Evolutionary conservation across 2,329 filamentous ascomycete genomes (phyloP).

Genomic region (Xylaria sp.): DNA sequence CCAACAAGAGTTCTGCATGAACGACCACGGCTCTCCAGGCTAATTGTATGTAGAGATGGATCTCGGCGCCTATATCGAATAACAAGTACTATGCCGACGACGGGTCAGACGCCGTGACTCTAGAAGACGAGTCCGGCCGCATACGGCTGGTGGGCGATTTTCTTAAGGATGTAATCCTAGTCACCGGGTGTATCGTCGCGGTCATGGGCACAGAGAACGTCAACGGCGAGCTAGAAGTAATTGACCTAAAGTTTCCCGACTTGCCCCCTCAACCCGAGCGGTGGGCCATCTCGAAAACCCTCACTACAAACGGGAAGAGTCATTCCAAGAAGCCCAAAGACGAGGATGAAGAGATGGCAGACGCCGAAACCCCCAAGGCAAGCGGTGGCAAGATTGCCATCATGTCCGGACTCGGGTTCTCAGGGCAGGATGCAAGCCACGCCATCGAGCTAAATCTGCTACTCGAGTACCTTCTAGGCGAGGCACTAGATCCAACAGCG

Average conservation of each 20-base stretch:
- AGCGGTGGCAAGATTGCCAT: conserved; percentile 76
- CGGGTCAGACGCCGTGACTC: conserved; percentile 75
- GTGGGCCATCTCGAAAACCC: conserved; percentile 74
- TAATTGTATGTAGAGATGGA: conserved; percentile 75
- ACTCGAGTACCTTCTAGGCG: conserved; percentile 87
- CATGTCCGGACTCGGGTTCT: conserved; percentile 88
- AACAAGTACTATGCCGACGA: conserved; percentile 79
- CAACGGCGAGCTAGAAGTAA: conserved; percentile 90
- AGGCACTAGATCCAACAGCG: conserved; percentile 70
- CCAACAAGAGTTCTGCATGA: neutral
- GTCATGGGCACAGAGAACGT: conserved; percentile 93
- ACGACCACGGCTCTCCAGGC: neutral
- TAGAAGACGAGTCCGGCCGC: conserved; percentile 95
- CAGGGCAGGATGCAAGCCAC: conserved; percentile 76
- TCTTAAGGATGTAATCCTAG: conserved; percentile 76
- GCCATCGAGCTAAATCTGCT: conserved; percentile 81
- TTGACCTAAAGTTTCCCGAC: conserved; percentile 90
- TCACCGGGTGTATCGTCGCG: conserved; percentile 94
- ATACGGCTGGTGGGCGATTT: conserved; percentile 79
- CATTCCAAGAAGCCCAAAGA: conserved; percentile 53
- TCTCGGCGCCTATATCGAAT: conserved; percentile 80
- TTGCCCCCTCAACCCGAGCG: conserved; percentile 83
- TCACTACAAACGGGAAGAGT: conserved; percentile 40
- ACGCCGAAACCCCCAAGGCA: conserved; percentile 47
- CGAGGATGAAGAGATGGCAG: conserved; percentile 69